Evolutionary conservation across 2,329 filamentous ascomycete genomes (phyloP), one percentile per base, ranked within the genome.

Genomic region (Aspergillus sp.): DNA sequence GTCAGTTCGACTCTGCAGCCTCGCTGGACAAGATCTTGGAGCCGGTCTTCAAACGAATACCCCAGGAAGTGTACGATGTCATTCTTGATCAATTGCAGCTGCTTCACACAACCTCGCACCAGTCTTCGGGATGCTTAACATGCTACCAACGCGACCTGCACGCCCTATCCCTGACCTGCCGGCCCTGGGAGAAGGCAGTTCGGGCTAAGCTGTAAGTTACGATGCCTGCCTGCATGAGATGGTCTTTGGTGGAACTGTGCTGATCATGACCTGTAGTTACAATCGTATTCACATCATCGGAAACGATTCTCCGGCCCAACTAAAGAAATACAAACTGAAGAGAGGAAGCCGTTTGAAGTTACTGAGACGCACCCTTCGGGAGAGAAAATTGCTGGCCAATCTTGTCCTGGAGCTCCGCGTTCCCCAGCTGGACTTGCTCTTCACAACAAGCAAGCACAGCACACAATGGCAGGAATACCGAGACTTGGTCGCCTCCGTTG

Each of bases 131-230:
- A 30, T 80, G 78, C 56, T 64, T 72, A 36, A 72, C 74, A 42
- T 79, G 77, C 52, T 77, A 76, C 48, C 67, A 79, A 49, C 68
- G 69, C 43, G 78, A 82, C 55, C 58, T 82, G 13, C 68, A 71
- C 49, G 70, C 71, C 38, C 62, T 82, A 28, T 71, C 75, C 38
- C 58, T 80, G 48, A 77, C 75, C 12, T 78, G 73, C 50, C 75
- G 75, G 42, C 62, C 69, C n/a, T 82, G 78, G 78, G 72, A 78
- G 51, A 72, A 69, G 48, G 70, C 70, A 10, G 76, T 76, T 8
- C 70, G 71, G 51, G 63, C 65, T 40, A 66, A 66, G 52, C 60
- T 82, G 73, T 81, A 67, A 19, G 19, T 19, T 19, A 19, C 19
- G 19, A 19, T 19, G 4, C 19, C 19, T 19, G 19, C 19, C 19